Percentiles rank a stretch among this genome's conserved stretches.
Evolutionary conservation across 306 rosid genomes (phyloP).

Genomic region (Quercus ilex): DNA sequence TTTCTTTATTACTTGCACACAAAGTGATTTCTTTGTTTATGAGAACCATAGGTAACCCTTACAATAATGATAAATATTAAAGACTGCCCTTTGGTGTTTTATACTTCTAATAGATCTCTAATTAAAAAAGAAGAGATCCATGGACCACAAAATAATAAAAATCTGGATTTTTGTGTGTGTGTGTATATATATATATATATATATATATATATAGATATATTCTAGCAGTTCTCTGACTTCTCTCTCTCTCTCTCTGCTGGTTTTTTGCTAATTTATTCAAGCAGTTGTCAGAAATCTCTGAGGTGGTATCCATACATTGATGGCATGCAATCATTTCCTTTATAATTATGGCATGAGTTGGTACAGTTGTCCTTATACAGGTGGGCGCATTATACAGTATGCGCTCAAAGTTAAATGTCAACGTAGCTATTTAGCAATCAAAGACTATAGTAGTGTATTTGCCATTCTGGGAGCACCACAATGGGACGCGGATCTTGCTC

Average conservation of each 20-base stretch:
- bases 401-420: neutral
- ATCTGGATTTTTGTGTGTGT: neutral
- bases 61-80: too few relatives aligned
- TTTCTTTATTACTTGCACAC: too few relatives aligned
- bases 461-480: neutral
- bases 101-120: too few relatives aligned
- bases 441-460: neutral
- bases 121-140: neutral
- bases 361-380: neutral
- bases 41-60: too few relatives aligned
- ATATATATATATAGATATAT: too few relatives aligned
- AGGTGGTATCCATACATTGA: neutral
- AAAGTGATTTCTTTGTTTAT: too few relatives aligned
- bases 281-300: too few relatives aligned
- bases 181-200: too few relatives aligned
- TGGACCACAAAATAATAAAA: neutral
- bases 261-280: too few relatives aligned
- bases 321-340: constrained; percentile 17
- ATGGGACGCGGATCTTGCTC: neutral
- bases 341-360: constrained; percentile 4
- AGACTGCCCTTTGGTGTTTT: too few relatives aligned
- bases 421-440: neutral
- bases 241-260: too few relatives aligned
- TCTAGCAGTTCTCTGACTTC: too few relatives aligned
- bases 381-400: neutral